Evolutionary conservation across 495 filamentous ascomycete genomes (phyloP).

Genomic region (Darksidea phi): DNA sequence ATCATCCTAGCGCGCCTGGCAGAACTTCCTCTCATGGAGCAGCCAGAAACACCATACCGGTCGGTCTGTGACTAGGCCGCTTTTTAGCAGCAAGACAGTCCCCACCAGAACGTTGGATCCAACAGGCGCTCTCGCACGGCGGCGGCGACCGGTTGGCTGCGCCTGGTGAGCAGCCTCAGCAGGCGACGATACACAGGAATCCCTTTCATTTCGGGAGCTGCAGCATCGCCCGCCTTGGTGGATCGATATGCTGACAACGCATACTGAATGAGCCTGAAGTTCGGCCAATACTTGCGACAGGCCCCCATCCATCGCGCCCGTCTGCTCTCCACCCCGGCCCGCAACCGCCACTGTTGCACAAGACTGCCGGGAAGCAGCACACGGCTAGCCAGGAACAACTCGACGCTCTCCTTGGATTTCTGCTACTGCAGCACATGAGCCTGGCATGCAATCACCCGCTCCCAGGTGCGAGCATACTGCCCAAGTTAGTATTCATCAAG

Average conservation of each 20-base stretch:
- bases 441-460: conserved; percentile 21
- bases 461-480: conserved; percentile 27
- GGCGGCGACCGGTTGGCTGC: background rate
- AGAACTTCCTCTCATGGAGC: background rate
- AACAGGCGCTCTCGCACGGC: background rate
- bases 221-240: conserved; percentile 35
- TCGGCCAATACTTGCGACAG: conserved; percentile 31
- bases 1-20: background rate
- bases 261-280: conserved; percentile 36
- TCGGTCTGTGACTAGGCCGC: background rate
- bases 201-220: conserved; percentile 39
- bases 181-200: conserved; percentile 22
- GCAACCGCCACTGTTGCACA: conserved; percentile 5
- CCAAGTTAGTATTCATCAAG: conserved; percentile 33
- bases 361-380: conserved; percentile 22
- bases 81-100: background rate
- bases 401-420: conserved; percentile 20
- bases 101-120: background rate
- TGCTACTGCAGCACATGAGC: conserved; percentile 22
- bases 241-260: conserved; percentile 36
- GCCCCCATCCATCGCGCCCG: conserved; percentile 15
- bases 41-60: background rate
- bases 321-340: conserved; percentile 2
- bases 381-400: conserved; percentile 27
- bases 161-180: background rate